Evolutionary conservation across 75 land plant species (phyloP), one percentile per base, ranked within the genome.

Genomic region (Pseudotsuga menziesii): DNA sequence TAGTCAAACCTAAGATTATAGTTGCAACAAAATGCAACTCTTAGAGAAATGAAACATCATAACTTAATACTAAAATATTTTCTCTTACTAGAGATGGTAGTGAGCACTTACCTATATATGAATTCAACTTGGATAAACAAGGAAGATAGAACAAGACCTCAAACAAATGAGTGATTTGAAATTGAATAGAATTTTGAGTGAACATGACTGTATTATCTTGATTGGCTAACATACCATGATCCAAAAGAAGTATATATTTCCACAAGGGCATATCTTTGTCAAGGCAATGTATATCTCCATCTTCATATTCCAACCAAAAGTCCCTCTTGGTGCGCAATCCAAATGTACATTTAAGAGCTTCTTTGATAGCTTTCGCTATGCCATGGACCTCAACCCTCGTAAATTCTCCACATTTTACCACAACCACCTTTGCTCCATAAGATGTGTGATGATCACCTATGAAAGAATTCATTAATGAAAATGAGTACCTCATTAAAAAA

Each of bases 251-350:
- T 54, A 78, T 87, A 74, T 97, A 97, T 26, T 82, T 85, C 39
- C 95, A 91, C 25, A 91, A 35, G 29, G 99, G 99, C 99, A 96
- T 96, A 73, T 92, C 93, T 71, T 93, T 86, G 83, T 94, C 97
- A 59, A 96, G 80, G 75, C 90, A 83, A 5, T 94, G 88, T 72
- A 96, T 86, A 29, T 94, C 85, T 52, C 89, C 89, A 69, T 94
- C n/a, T n/a, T n/a, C n/a, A n/a, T n/a, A n/a, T n/a, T n/a, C n/a
- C n/a, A n/a, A n/a, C n/a, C n/a, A n/a, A 82, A 96, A 96, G 48
- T 93, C 91, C 69, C 99, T 85, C 75, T 82, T 92, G 19, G 97
- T 90, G 62, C 97, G 90, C 44, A 96, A 75, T 60, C 97, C 83
- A 84, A 96, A 96, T 23, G 93, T 91, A n/a, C 90, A 89, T 70